Conservation (phyloP, 2,329 filamentous ascomycete species). For the Pseudocercospora fuligena region DNA sequence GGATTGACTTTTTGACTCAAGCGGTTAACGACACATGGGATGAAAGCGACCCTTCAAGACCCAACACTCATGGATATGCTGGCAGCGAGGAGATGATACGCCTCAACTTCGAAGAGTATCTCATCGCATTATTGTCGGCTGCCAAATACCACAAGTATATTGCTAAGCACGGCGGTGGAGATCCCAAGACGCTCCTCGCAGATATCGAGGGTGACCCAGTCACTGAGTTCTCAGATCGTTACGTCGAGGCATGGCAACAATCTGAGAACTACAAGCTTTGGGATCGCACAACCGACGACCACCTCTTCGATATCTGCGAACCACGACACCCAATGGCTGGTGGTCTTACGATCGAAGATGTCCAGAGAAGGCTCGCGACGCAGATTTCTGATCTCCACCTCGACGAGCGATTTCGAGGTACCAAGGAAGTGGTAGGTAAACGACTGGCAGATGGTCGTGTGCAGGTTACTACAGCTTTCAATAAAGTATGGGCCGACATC, state of each 20-base stretch:
- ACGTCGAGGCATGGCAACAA: conserved; percentile 82
- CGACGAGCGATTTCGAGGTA: conserved; percentile 84
- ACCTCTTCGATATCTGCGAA: conserved; percentile 92
- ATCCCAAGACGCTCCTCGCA: conserved; percentile 66
- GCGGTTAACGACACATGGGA: conserved; percentile 98
- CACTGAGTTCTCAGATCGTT: conserved; percentile 80
- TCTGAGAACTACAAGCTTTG: conserved; percentile 94
- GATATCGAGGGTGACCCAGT: conserved; percentile 79
- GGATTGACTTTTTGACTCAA: conserved; percentile 95
- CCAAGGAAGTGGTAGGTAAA: conserved; percentile 82
- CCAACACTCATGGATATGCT: conserved; percentile 93
- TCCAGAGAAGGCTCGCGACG: conserved; percentile 85
- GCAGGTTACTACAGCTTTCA: conserved; percentile 85
- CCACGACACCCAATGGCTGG: conserved; percentile 93
- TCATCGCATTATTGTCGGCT: conserved; percentile 83
- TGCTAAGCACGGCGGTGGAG: conserved; percentile 47
- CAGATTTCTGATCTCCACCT: conserved; percentile 93
- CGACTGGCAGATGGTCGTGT: conserved; percentile 87
- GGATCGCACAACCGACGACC: conserved; percentile 71
- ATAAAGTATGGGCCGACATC: conserved; percentile 87
- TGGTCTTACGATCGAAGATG: conserved; percentile 89
- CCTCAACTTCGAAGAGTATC: conserved; percentile 95
- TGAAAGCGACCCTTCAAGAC: conserved; percentile 81
- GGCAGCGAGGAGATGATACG: conserved; percentile 98
- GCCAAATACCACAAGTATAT: conserved; percentile 78